phyloP scores from a whole-genome alignment of 1,284 basidiomycete genomes.

The Apiotrichum sp. region DNA sequence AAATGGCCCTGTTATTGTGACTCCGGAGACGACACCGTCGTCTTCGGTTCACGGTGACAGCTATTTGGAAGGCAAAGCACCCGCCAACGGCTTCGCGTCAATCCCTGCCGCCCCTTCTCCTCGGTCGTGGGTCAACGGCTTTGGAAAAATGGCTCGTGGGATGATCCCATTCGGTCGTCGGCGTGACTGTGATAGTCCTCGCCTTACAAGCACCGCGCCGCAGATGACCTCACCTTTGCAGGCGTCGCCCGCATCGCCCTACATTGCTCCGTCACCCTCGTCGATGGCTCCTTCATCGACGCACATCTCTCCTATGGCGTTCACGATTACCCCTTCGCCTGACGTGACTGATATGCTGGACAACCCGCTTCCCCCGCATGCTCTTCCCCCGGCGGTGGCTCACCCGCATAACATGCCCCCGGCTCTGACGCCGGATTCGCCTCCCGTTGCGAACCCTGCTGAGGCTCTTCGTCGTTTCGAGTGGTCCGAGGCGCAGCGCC shows the following conservation, averaged over 20 bases:
- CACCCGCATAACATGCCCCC: constrained; percentile 20
- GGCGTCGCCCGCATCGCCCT: constrained; percentile 2
- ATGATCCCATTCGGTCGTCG: constrained; percentile 24
- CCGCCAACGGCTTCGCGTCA: not conserved
- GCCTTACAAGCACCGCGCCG: not conserved
- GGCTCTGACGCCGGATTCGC: constrained; percentile 13
- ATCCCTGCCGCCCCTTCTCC: constrained; percentile 11
- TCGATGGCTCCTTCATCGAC: constrained; percentile 2
- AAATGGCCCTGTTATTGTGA: constrained; percentile 4
- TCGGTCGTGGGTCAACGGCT: constrained; percentile 33
- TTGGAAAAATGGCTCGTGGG: constrained; percentile 41
- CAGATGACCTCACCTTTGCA: not conserved
- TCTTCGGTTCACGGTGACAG: constrained; percentile 12
- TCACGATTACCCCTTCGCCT: constrained; percentile 14
- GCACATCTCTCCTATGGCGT: constrained; percentile 13
- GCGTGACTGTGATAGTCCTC: constrained; percentile 16
- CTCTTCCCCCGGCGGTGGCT: constrained; percentile 15
- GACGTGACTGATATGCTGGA: constrained; percentile 16
- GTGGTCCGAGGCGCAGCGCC: constrained; percentile 33
- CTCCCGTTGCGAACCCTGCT: constrained; percentile 14
- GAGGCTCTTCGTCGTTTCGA: constrained; percentile 20
- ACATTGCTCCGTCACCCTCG: constrained; percentile 14
- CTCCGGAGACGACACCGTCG: constrained; percentile 16
- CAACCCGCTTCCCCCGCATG: constrained; percentile 10
- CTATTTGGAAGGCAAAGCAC: constrained; percentile 21